Evolutionary conservation across 116 monocot species (phyloP).

Genomic region (Dioscorea cayenensis): DNA sequence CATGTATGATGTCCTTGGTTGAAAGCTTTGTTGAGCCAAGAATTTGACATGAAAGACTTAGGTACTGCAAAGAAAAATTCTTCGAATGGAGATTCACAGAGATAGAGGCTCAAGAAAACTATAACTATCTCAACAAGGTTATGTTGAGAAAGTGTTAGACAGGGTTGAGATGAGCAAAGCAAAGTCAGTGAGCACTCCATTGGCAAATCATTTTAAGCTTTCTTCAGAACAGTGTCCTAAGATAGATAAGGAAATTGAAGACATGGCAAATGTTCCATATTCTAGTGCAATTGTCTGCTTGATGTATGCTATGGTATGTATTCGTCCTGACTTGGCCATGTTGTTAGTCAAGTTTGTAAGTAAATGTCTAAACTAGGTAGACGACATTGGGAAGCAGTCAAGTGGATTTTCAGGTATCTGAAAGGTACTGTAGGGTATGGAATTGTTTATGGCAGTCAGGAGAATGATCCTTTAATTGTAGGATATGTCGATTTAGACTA

Average conservation of each 20-base stretch:
- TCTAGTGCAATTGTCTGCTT: not conserved
- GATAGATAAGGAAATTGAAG: not conserved
- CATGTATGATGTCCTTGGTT: not conserved
- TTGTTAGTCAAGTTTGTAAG: constrained; percentile 7
- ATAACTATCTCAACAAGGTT: constrained; percentile 14
- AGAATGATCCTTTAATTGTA: not conserved
- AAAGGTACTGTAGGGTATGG: constrained; percentile 1
- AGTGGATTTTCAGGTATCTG: not conserved
- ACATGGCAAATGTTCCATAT: not conserved
- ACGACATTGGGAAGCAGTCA: constrained; percentile 2
- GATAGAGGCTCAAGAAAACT: constrained; percentile 14
- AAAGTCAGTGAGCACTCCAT: constrained; percentile 7
- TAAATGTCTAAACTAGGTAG: constrained; percentile 7
- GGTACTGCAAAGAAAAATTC: too few relatives aligned
- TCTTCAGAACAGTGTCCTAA: not conserved
- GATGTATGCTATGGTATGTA: not conserved
- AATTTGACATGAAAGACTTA: not conserved
- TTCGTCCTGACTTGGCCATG: constrained; percentile 2
- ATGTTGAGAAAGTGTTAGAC: not conserved
- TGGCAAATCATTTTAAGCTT: constrained; percentile 11
- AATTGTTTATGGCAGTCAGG: constrained; percentile 11
- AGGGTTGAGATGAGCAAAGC: constrained; percentile 14
- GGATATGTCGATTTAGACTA: constrained; percentile 12
- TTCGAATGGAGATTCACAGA: not conserved
- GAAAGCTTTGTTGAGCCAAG: not conserved